A percentile compares a stretch with the other conserved stretches of the same genome.
Evolutionary conservation across 1,284 basidiomycete species (phyloP).

Genomic region (Stygiomarasmius scandens): DNA sequence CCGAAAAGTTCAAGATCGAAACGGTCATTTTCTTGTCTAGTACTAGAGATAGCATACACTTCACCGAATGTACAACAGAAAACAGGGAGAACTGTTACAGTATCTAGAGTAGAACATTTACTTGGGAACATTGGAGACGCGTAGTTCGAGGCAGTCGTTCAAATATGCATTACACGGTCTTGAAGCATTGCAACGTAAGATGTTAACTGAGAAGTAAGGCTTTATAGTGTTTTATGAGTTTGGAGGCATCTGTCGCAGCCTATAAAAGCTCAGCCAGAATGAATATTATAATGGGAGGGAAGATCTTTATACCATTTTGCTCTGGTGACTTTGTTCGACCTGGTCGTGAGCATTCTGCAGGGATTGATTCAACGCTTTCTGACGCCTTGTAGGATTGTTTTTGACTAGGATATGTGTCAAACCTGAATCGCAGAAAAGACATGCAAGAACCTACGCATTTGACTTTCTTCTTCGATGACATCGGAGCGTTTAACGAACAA

Average conservation of each 20-base stretch:
- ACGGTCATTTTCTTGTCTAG: too few species aligned
- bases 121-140: too few species aligned
- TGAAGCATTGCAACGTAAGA: too few species aligned
- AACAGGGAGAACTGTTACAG: too few species aligned
- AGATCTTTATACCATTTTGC: constrained; percentile 20
- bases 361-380: constrained; percentile 19
- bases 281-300: not conserved
- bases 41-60: too few species aligned
- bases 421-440: not conserved
- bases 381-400: constrained; percentile 16
- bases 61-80: too few species aligned
- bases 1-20: too few species aligned
- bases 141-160: too few species aligned
- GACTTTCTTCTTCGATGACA: constrained; percentile 20
- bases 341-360: constrained; percentile 23
- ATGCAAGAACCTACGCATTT: constrained; percentile 20
- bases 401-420: constrained; percentile 16
- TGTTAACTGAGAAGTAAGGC: constrained; percentile 14
- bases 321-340: constrained; percentile 21
- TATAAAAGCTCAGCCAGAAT: not conserved
- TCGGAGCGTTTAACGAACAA: constrained; percentile 23
- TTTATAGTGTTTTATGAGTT: constrained; percentile 21
- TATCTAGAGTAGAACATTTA: too few species aligned
- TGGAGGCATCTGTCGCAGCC: constrained; percentile 21
- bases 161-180: too few species aligned